phyloP scores from a whole-genome alignment of 805 yeast genomes.

The Yarrowia sp. region DNA sequence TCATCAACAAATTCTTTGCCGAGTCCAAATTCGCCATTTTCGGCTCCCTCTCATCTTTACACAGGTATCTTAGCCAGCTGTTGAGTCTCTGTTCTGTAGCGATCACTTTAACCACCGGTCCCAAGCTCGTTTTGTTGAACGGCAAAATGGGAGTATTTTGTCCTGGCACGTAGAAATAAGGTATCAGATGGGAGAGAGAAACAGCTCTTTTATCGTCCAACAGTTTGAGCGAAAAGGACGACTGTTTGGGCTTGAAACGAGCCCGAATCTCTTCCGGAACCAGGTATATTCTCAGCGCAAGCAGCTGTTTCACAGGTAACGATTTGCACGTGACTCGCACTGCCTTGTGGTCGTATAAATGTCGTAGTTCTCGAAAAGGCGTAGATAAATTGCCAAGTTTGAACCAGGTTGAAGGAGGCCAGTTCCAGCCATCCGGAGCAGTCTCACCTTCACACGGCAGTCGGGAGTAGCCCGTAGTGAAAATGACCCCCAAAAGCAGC shows the following conservation, averaged over 20 bases:
- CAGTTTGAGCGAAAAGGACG: background rate
- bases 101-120: background rate
- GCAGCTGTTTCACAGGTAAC: background rate
- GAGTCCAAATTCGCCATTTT: background rate
- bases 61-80: background rate
- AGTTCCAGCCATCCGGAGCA: slow-evolving; percentile 18
- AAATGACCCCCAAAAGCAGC: background rate
- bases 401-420: slow-evolving; percentile 23
- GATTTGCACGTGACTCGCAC: slow-evolving; percentile 2
- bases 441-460: background rate
- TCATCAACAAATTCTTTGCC: background rate
- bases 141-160: background rate
- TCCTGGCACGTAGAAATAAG: background rate
- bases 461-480: background rate
- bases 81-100: background rate
- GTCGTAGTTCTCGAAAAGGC: background rate
- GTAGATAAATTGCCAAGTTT: background rate
- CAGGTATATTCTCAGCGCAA: background rate
- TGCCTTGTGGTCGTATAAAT: background rate
- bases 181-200: background rate
- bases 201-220: background rate
- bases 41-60: background rate
- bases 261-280: background rate
- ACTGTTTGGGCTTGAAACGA: background rate
- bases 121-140: background rate